These are phyloP conservation scores for Fusarium sp. DNA, from an alignment of 2,329 filamentous ascomycete genomes.

Conservation along the genomic window DNA sequence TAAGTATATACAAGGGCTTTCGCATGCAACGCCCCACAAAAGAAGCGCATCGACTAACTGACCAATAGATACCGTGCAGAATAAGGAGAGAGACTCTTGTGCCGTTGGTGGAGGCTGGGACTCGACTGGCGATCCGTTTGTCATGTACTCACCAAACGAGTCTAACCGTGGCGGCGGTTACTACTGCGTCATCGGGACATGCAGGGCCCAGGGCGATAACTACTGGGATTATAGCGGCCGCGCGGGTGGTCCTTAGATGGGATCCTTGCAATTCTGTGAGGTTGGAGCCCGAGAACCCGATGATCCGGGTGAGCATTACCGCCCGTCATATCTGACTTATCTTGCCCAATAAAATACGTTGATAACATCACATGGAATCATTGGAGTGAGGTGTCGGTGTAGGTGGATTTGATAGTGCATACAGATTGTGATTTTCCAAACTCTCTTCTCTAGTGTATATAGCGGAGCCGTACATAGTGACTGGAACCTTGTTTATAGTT, in stretches of 20 bases:
- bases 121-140: background rate
- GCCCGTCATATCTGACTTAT: no score
- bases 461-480: background rate
- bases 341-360: background rate
- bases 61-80: background rate
- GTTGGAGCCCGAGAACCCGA: background rate
- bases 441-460: background rate
- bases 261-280: background rate
- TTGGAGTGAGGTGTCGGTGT: background rate
- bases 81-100: background rate
- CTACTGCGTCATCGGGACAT: background rate
- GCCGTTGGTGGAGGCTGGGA: background rate
- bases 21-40: background rate
- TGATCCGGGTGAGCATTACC: background rate
- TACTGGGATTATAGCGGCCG: conserved; percentile 6
- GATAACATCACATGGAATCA: background rate
- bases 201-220: background rate
- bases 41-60: background rate
- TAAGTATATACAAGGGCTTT: background rate
- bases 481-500: background rate
- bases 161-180: background rate
- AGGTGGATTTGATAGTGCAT: background rate
- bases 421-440: background rate
- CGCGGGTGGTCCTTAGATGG: background rate
- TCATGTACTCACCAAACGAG: background rate